A percentile compares a stretch with the other conserved stretches of the same genome.
These are phyloP conservation scores for Neocatenulostroma microsporum DNA, from an alignment of 2,329 filamentous ascomycete genomes.

Conservation along the genomic window DNA sequence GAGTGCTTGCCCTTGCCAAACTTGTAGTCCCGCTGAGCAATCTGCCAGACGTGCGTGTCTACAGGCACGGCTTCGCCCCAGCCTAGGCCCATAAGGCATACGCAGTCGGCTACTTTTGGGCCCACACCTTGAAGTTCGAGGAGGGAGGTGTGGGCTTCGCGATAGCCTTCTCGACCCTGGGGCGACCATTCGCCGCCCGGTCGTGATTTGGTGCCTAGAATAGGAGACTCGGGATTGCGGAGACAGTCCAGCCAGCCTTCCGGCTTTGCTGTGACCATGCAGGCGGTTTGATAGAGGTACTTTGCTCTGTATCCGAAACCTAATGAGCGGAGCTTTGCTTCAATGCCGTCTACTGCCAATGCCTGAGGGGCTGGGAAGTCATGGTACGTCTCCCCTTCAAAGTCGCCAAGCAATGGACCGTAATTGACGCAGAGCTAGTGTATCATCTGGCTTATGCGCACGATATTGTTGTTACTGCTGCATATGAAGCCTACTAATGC, in stretches of 20 bases:
- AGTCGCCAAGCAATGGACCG: constrained; percentile 63
- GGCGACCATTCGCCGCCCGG: constrained; percentile 40
- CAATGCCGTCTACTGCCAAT: constrained; percentile 66
- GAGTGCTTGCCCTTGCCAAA: constrained; percentile 78
- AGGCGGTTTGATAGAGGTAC: constrained; percentile 81
- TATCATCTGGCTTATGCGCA: constrained; percentile 92
- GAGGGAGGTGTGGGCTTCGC: constrained; percentile 70
- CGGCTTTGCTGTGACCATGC: constrained; percentile 60
- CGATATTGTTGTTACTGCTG: constrained; percentile 98
- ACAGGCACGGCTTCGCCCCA: constrained; percentile 95
- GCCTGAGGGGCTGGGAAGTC: constrained; percentile 76
- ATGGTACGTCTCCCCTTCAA: constrained; percentile 61
- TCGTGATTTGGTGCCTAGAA: constrained; percentile 43
- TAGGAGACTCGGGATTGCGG: constrained; percentile 66
- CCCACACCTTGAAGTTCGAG: constrained; percentile 79
- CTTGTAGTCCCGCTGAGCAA: constrained; percentile 90
- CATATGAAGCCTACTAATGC: constrained; percentile 91
- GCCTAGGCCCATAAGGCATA: constrained; percentile 89
- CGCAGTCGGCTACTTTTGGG: constrained; percentile 94
- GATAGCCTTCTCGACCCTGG: constrained; percentile 58
- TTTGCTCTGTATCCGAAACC: constrained; percentile 94
- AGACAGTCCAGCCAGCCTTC: constrained; percentile 68
- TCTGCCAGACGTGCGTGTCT: constrained; percentile 98
- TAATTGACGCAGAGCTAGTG: constrained; percentile 85
- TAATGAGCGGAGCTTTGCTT: constrained; percentile 67